Percentiles rank a stretch among this genome's conserved stretches.
Conservation (phyloP, 1,284 basidiomycete species). For the Sanguinoderma infundibulare region DNA sequence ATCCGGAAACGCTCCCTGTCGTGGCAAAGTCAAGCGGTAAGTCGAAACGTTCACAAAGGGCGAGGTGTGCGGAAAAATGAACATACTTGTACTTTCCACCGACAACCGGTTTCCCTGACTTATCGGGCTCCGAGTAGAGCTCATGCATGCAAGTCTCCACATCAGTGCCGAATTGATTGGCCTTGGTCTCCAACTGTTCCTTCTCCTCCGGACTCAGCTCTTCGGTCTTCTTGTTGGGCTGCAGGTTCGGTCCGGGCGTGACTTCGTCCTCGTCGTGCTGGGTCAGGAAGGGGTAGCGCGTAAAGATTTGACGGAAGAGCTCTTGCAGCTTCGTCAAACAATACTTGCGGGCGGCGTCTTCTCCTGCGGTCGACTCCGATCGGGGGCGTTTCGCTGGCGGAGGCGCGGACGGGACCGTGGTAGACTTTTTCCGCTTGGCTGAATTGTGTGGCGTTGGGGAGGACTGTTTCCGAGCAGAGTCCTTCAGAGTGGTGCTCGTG, state of each 20-base stretch:
- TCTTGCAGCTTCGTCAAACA: constrained; percentile 75
- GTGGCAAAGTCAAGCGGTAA: constrained; percentile 17
- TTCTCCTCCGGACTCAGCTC: constrained; percentile 64
- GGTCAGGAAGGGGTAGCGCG: constrained; percentile 60
- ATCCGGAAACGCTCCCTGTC: constrained; percentile 82
- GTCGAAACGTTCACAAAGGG: neutral
- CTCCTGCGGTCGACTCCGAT: constrained; percentile 42
- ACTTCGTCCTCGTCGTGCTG: constrained; percentile 33
- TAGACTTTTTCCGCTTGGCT: constrained; percentile 49
- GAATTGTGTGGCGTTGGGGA: constrained; percentile 27
- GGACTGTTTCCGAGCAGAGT: constrained; percentile 19
- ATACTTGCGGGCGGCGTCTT: constrained; percentile 78
- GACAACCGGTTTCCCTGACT: constrained; percentile 66
- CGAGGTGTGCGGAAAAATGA: neutral
- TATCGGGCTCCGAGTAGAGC: constrained; percentile 77
- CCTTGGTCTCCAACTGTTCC: constrained; percentile 52
- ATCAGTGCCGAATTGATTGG: constrained; percentile 63
- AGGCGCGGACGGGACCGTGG: constrained; percentile 33
- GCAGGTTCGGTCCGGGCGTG: neutral
- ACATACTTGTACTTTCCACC: constrained; percentile 82
- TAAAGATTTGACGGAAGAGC: constrained; percentile 68
- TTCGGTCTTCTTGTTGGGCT: constrained; percentile 32
- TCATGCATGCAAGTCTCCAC: constrained; percentile 76
- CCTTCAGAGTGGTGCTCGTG: constrained; percentile 18
- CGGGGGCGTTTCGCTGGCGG: constrained; percentile 46